phyloP scores from a whole-genome alignment of 495 filamentous ascomycete genomes.

The Tuber indicum region DNA sequence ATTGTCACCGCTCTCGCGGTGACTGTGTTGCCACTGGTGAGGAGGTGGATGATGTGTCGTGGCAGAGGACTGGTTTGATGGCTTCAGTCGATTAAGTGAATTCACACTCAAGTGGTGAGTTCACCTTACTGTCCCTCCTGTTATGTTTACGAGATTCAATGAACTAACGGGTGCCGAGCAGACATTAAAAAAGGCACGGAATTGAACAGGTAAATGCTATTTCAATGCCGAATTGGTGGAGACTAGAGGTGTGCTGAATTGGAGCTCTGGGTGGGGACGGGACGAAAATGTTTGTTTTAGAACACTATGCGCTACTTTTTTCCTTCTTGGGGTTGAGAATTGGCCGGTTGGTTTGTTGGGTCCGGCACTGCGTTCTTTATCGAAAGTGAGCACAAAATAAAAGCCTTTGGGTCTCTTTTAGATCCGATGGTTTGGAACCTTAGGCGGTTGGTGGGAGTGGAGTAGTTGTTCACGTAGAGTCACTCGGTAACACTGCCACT shows the following conservation, averaged over 20 bases:
- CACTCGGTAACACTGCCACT: neutral
- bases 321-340: neutral
- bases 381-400: neutral
- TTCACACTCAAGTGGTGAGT: neutral
- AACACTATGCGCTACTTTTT: neutral
- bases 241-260: neutral
- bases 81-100: neutral
- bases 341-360: neutral
- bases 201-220: neutral
- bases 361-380: neutral
- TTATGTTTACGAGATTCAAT: neutral
- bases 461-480: neutral
- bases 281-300: neutral
- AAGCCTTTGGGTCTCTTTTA: neutral
- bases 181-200: neutral
- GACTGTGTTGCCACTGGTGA: neutral
- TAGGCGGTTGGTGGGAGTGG: neutral
- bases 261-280: neutral
- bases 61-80: neutral
- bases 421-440: neutral
- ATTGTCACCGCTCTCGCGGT: neutral
- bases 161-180: neutral
- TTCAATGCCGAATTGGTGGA: neutral
- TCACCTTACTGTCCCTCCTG: neutral
- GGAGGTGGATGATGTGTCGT: neutral